phyloP scores from a whole-genome alignment of 2,329 filamentous ascomycete species.

The Trichothecium sympodiale region DNA sequence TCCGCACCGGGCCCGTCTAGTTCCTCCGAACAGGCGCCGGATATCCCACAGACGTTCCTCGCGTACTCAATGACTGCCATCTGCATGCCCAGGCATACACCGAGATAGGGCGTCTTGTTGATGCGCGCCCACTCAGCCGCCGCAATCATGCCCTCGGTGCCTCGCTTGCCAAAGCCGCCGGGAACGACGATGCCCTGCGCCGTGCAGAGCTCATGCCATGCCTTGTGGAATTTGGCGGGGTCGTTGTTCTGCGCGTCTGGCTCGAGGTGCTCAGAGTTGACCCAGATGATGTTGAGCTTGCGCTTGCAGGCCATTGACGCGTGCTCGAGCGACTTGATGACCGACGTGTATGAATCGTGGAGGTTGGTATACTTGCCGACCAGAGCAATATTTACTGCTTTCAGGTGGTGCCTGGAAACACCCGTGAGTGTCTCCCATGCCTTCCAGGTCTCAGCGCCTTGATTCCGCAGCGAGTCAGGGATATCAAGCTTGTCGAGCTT shows the following conservation, averaged over 20 bases:
- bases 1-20: conserved; percentile 41
- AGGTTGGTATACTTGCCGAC: conserved; percentile 88
- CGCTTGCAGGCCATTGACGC: conserved; percentile 74
- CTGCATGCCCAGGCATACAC: conserved; percentile 89
- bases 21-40: conserved; percentile 44
- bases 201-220: conserved; percentile 70
- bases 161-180: conserved; percentile 71
- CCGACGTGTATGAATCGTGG: conserved; percentile 79
- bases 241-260: conserved; percentile 46
- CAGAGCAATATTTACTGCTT: conserved; percentile 63
- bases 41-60: conserved; percentile 59
- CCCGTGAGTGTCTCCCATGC: conserved; percentile 67
- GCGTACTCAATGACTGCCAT: conserved; percentile 85
- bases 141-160: conserved; percentile 81
- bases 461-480: conserved; percentile 35
- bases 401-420: conserved; percentile 35
- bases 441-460: too few species aligned
- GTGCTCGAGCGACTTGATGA: conserved; percentile 86
- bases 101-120: conserved; percentile 71
- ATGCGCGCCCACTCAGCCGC: conserved; percentile 80
- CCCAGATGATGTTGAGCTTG: conserved; percentile 71
- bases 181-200: conserved; percentile 54
- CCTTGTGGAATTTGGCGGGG: conserved; percentile 69
- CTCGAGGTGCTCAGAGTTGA: conserved; percentile 80
- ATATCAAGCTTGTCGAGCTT: conserved; percentile 48